Conservation (phyloP, 2,329 filamentous ascomycete genomes). For the Dothistroma septosporum region DNA sequence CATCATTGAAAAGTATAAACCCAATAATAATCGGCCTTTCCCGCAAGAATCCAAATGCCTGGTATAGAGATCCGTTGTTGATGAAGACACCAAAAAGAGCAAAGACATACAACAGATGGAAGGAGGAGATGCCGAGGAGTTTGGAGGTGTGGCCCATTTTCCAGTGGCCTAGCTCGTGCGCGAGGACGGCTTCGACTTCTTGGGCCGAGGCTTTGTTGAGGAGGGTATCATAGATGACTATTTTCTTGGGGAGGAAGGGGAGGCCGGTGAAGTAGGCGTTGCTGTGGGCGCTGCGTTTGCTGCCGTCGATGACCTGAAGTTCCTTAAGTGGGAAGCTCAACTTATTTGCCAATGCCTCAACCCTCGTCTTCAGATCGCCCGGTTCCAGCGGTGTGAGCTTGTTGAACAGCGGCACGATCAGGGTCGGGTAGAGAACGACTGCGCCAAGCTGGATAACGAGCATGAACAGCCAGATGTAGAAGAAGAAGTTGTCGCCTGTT, state of each 20-base stretch:
- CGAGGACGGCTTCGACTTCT: conserved; percentile 91
- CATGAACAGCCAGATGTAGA: conserved; percentile 93
- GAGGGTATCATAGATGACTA: conserved; percentile 97
- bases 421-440: conserved; percentile 93
- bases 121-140: conserved; percentile 74
- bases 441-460: conserved; percentile 86
- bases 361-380: conserved; percentile 79
- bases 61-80: conserved; percentile 87
- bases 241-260: conserved; percentile 99
- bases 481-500: conserved; percentile 93
- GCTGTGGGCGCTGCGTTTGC: conserved; percentile 81
- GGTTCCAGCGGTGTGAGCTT: conserved; percentile 90
- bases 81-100: conserved; percentile 95
- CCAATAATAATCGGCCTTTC: conserved; percentile 91
- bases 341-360: conserved; percentile 76
- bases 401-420: conserved; percentile 94
- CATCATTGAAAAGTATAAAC: conserved; percentile 95
- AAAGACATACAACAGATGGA: conserved; percentile 95
- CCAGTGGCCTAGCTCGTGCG: conserved; percentile 97
- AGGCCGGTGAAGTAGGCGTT: conserved; percentile 96
- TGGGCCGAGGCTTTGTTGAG: conserved; percentile 90
- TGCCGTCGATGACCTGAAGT: conserved; percentile 90
- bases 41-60: conserved; percentile 80
- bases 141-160: conserved; percentile 91
- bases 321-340: conserved; percentile 90